Evolutionary conservation across 2,329 filamentous ascomycete genomes (phyloP), one percentile per base, ranked within the genome.

Genomic region (Didymella lethalis): DNA sequence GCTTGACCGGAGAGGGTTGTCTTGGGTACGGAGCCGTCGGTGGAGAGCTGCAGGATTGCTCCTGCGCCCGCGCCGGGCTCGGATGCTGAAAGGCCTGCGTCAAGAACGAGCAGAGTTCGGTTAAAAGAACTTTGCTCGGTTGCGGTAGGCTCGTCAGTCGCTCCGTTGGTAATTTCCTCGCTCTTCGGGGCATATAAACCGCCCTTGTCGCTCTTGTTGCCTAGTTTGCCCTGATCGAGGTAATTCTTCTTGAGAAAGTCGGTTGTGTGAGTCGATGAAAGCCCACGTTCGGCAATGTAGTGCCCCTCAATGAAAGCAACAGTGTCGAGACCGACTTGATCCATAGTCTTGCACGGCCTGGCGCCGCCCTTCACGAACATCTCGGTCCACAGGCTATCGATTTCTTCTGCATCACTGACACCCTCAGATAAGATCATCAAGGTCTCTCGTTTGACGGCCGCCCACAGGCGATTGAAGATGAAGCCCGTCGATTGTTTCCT

Each of bases 391-490:
- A 85, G 65, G 0, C 64, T 63, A 57, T 86, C 84, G 26, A 86
- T 80, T 48, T 84, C 80, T n/a, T 78, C 71, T 0, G 84, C 82
- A 0, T 73, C 75, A 0, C 79, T 78, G 0, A 86, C 82, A 0
- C 78, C 83, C 48, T 86, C 84, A 0, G 80, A 75, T 2, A 86
- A 61, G 10, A 86, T 82, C 0, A 69, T 78, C 50, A 86, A 60
- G 0, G 73, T 70, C 62, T 86, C 84, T 2, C 84, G 76, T 68
- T 86, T 86, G 16, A 86, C 77, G 0, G 84, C 84, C 0, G 84
- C 84, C 84, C 84, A 86, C 0, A 86, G 68, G 0, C 84, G 80
- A 53, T 86, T 86, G 64, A 85, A 83, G 34, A 86, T 81, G 61
- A 86, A 82, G 0, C 84, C 81, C 0, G 83, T 84, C 0, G 82